Conservation (phyloP, 495 filamentous ascomycete genomes). For the Ramalina intermedia region DNA sequence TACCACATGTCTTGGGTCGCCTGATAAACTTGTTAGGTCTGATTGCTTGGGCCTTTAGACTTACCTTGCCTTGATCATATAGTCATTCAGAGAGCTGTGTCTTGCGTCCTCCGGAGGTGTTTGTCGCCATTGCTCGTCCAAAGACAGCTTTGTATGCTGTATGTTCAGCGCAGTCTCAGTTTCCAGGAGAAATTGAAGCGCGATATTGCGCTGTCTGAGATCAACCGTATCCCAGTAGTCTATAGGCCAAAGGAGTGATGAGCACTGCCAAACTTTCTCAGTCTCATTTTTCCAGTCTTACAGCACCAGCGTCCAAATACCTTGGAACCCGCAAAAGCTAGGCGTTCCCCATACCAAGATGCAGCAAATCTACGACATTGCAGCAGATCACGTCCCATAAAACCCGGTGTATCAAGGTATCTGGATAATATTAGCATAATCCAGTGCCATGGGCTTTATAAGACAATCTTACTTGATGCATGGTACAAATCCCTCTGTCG, state of each 20-base stretch:
- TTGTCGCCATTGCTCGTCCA: neutral
- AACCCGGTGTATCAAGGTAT: neutral
- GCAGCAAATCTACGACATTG: neutral
- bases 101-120: neutral
- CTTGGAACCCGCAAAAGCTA: neutral
- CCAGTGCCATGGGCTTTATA: too few species aligned
- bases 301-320: too few species aligned
- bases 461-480: too few species aligned
- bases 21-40: too few species aligned
- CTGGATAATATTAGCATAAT: neutral
- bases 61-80: neutral
- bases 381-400: constrained; percentile 2
- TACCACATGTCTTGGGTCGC: neutral
- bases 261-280: neutral
- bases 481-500: neutral
- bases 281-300: neutral
- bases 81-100: neutral
- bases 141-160: neutral
- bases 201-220: neutral
- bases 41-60: too few species aligned
- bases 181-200: neutral
- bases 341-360: neutral
- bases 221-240: neutral
- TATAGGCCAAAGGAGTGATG: neutral
- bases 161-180: neutral